Evolutionary conservation across 2,329 filamentous ascomycete genomes (phyloP).

Genomic region (Penicillium olsonii): DNA sequence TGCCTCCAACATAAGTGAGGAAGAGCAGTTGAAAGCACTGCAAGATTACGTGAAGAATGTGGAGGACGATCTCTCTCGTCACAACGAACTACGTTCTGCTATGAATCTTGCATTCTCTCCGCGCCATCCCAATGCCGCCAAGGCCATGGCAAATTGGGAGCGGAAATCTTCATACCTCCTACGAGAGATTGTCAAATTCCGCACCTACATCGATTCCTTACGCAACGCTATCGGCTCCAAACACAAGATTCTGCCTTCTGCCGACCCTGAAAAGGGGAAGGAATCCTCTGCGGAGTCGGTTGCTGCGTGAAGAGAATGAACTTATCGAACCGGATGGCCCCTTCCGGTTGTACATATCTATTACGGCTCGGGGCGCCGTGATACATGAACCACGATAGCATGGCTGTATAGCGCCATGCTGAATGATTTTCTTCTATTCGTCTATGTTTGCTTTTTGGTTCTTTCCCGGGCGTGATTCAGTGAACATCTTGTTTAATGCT

Average conservation of each 20-base stretch:
- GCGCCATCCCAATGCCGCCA: conserved; percentile 74
- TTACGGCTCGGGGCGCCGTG: conserved; percentile 5
- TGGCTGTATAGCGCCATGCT: conserved; percentile 2
- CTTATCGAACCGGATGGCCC: not conserved
- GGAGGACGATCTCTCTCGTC: conserved; percentile 79
- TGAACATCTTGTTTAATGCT: conserved; percentile 21
- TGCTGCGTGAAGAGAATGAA: conserved; percentile 1
- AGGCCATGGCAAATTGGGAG: conserved; percentile 96
- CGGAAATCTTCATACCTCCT: conserved; percentile 89
- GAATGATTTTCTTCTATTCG: conserved; percentile 1
- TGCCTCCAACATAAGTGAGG: conserved; percentile 73
- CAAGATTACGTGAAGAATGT: conserved; percentile 79
- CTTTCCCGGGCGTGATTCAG: conserved; percentile 6
- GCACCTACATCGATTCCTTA: conserved; percentile 88
- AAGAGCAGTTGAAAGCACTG: conserved; percentile 76
- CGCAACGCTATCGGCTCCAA: conserved; percentile 69
- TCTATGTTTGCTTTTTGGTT: conserved; percentile 13
- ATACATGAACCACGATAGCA: conserved; percentile 12
- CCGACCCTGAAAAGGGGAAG: conserved; percentile 10
- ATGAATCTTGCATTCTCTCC: conserved; percentile 90
- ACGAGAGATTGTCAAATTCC: conserved; percentile 93
- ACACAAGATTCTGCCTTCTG: conserved; percentile 63
- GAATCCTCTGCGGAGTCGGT: conserved; percentile 3
- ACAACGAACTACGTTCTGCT: conserved; percentile 83
- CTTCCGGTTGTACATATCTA: conserved; percentile 16